Conservation (phyloP, 805 yeast genomes). For the Starmera quercuum region DNA sequence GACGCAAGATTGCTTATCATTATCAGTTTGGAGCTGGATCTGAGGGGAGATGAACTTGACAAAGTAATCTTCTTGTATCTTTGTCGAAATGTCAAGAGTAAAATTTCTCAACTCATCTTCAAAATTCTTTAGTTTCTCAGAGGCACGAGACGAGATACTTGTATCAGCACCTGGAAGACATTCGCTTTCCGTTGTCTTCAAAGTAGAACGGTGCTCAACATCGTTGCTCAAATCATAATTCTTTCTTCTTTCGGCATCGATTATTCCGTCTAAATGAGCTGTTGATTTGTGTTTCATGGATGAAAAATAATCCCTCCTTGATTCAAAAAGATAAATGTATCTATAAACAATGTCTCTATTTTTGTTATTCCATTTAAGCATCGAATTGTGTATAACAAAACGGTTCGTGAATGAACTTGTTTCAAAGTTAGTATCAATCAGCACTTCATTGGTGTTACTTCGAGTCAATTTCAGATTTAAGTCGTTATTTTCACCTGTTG, state of each 20-base stretch:
- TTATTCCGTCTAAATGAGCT: constrained; percentile 41
- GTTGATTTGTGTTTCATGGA: constrained; percentile 43
- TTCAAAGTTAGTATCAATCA: constrained; percentile 10
- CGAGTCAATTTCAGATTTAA: neutral
- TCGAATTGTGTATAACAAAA: constrained; percentile 64
- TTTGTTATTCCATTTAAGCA: constrained; percentile 71
- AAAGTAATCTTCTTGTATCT: constrained; percentile 45
- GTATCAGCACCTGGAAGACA: constrained; percentile 6
- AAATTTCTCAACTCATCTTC: constrained; percentile 42
- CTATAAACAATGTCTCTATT: constrained; percentile 57
- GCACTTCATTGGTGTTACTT: neutral
- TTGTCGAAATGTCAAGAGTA: constrained; percentile 14
- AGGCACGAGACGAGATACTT: too few relatives aligned
- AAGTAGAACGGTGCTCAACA: neutral
- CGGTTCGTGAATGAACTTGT: constrained; percentile 36
- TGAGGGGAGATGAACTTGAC: constrained; percentile 75
- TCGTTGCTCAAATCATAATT: constrained; percentile 5
- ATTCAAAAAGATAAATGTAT: constrained; percentile 43
- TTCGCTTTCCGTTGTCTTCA: constrained; percentile 4
- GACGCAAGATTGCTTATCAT: constrained; percentile 49
- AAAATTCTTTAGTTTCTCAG: constrained; percentile 35
- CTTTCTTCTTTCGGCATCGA: constrained; percentile 25
- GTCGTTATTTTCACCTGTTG: neutral
- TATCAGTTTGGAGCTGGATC: constrained; percentile 55
- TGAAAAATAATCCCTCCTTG: constrained; percentile 34